Base-by-base conservation (phyloP, 441 rosid species). In the Jatropha multifida region DNA sequence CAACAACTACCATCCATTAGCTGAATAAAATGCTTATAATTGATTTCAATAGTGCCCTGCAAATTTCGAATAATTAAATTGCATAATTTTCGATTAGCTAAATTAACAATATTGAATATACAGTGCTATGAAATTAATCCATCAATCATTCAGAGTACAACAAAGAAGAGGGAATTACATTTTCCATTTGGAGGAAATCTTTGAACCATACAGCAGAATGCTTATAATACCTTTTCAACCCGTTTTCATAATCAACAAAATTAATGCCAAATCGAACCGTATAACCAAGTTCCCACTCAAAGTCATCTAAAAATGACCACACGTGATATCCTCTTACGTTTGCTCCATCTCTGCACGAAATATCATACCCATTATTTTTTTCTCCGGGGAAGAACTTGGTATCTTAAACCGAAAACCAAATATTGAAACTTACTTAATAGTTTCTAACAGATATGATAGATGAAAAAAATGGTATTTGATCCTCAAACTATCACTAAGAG, bases 251-350 rank as follows among this genome's bases (percentile, higher is more conserved):
- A 69, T 85, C 86, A 37, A 85, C 42, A 32, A 63, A 85, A 4
- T 44, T 65, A 20, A 83, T 9, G 1, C 88, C 86, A 27, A 54
- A 85, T 6, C 86, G 77, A 12, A 38, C 13, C 0, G 81, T 85
- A 17, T 85, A 81, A 9, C 88, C 88, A 0, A 3, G 9, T 1
- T 15, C 38, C 86, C 86, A 85, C 14, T 81, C 84, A n/a, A 83
- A 85, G 74, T 79, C 74, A 46, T 85, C 88, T 0, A 85, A 48
- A 56, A 85, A 77, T 63, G 83, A 69, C 86, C 88, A 83, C 32
- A 32, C 71, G 0, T 42, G 62, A 77, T 79, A 83, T 14, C 83
- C 85, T 23, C 64, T 85, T 12, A 81, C 79, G 11, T 83, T 63
- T 18, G 66, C 84, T 49, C 84, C 78, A 0, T 12, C 73, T 73